Conservation (phyloP, 148 eudicot genomes). For the Vaccinium myrtillus region DNA sequence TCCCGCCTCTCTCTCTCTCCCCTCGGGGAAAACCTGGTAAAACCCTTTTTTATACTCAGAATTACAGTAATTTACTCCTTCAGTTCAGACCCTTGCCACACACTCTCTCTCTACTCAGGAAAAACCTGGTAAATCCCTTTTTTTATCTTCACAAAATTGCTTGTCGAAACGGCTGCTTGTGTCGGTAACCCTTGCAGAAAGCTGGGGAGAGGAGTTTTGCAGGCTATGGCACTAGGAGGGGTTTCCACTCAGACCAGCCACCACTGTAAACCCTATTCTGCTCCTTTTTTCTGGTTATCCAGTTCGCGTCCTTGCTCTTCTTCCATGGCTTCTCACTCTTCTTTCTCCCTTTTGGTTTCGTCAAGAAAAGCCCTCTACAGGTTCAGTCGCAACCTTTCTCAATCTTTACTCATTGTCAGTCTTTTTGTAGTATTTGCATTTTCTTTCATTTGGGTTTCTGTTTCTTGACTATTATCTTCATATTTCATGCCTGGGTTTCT, state of each 20-base stretch:
- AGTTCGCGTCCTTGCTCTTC: constrained; percentile 23
- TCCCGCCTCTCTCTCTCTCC: neutral
- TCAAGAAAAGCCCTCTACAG: constrained; percentile 26
- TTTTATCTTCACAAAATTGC: neutral
- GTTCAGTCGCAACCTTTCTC: constrained; percentile 20
- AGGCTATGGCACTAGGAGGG: constrained; percentile 49
- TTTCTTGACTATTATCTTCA: neutral
- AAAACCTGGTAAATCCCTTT: constrained; percentile 6
- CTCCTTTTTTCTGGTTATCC: constrained; percentile 44
- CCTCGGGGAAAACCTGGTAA: neutral
- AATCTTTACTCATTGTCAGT: neutral
- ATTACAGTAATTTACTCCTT: neutral
- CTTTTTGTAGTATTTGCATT: neutral
- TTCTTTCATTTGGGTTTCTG: neutral
- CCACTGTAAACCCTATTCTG: constrained; percentile 37
- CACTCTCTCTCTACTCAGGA: neutral
- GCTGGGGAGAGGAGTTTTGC: constrained; percentile 38
- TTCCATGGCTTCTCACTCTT: constrained; percentile 3
- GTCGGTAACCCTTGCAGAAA: constrained; percentile 30
- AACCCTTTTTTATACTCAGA: neutral
- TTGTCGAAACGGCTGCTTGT: constrained; percentile 57
- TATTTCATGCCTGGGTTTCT: neutral
- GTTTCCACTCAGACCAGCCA: constrained; percentile 36
- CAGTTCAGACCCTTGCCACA: neutral
- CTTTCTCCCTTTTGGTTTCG: constrained; percentile 24